Conservation (phyloP, 1,284 basidiomycete species). For the Pisolithus thermaeus region DNA sequence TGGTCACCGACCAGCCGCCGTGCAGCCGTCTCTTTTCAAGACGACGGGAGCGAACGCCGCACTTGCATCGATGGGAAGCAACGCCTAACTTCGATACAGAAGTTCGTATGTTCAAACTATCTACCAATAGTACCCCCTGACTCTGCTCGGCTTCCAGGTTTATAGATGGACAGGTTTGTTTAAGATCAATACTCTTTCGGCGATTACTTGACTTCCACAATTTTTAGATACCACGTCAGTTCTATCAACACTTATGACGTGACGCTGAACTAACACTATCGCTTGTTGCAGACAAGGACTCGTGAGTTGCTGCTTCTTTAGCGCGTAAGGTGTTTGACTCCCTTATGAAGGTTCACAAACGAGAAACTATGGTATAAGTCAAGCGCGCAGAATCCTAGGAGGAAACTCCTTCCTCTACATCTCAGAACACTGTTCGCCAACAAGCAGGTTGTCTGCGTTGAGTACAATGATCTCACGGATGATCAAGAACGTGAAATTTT, state of each 20-base stretch:
- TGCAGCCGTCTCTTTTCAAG: slow-evolving; percentile 19
- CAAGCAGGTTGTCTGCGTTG: slow-evolving; percentile 48
- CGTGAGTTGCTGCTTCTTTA: slow-evolving; percentile 25
- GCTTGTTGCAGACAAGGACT: slow-evolving; percentile 32
- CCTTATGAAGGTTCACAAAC: slow-evolving; percentile 24
- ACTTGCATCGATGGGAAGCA: slow-evolving; percentile 54
- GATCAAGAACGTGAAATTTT: slow-evolving; percentile 33
- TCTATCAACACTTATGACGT: not conserved
- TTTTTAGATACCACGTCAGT: slow-evolving; percentile 32
- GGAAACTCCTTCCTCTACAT: slow-evolving; percentile 25
- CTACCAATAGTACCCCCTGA: not conserved
- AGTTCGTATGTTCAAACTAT: slow-evolving; percentile 24
- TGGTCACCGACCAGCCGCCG: not conserved
- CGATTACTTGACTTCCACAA: not conserved
- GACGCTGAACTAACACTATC: slow-evolving; percentile 5
- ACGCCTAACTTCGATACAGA: slow-evolving; percentile 46
- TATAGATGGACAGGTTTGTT: slow-evolving; percentile 43
- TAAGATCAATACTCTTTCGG: not conserved
- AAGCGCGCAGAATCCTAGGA: slow-evolving; percentile 10
- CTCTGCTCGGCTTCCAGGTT: slow-evolving; percentile 30
- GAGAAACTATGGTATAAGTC: slow-evolving; percentile 38
- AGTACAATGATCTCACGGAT: slow-evolving; percentile 36
- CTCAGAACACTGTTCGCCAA: slow-evolving; percentile 31
- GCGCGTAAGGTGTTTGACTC: slow-evolving; percentile 1
- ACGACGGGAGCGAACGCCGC: slow-evolving; percentile 40